These are phyloP conservation scores for Tolypocladium pustulatum DNA, from an alignment of 2,329 filamentous ascomycete genomes.

Conservation along the genomic window DNA sequence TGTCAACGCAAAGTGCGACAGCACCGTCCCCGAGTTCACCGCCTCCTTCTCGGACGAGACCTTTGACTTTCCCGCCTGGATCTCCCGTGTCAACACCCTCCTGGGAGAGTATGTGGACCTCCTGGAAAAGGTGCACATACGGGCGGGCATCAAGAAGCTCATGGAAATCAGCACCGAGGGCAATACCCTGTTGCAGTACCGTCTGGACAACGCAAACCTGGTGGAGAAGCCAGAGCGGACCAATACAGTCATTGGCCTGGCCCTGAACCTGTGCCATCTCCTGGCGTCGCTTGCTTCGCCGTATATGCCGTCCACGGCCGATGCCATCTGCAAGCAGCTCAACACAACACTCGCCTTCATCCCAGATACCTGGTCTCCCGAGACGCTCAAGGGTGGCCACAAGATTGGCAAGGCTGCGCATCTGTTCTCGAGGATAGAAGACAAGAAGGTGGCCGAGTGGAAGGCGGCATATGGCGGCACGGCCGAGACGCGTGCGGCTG, in stretches of 20 bases:
- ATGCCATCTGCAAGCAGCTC: conserved; percentile 69
- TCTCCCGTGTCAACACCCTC: conserved; percentile 37
- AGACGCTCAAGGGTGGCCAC: conserved; percentile 59
- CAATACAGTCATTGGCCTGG: conserved; percentile 58
- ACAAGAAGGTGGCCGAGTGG: conserved; percentile 77
- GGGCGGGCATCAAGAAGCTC: conserved; percentile 52
- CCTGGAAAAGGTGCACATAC: conserved; percentile 62
- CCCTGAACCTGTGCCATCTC: conserved; percentile 73
- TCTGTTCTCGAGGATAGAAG: conserved; percentile 73
- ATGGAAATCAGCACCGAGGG: conserved; percentile 54
- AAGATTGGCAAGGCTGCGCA: conserved; percentile 71
- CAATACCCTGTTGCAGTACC: conserved; percentile 41
- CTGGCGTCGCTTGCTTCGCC: conserved; percentile 69
- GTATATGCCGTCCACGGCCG: conserved; percentile 74
- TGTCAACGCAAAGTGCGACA: conserved; percentile 64
- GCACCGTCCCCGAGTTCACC: conserved; percentile 53
- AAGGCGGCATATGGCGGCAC: conserved; percentile 60
- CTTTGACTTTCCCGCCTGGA: conserved; percentile 14
- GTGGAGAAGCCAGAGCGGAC: conserved; percentile 44
- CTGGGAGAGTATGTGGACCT: conserved; percentile 58
- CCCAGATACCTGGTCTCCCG: conserved; percentile 54
- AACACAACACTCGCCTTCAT: conserved; percentile 33
- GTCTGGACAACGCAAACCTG: conserved; percentile 44
- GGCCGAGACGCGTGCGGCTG: conserved; percentile 34
- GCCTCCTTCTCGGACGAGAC: conserved; percentile 49